Conservation (phyloP, 1,284 basidiomycete species). For the Trametes versicolor region DNA sequence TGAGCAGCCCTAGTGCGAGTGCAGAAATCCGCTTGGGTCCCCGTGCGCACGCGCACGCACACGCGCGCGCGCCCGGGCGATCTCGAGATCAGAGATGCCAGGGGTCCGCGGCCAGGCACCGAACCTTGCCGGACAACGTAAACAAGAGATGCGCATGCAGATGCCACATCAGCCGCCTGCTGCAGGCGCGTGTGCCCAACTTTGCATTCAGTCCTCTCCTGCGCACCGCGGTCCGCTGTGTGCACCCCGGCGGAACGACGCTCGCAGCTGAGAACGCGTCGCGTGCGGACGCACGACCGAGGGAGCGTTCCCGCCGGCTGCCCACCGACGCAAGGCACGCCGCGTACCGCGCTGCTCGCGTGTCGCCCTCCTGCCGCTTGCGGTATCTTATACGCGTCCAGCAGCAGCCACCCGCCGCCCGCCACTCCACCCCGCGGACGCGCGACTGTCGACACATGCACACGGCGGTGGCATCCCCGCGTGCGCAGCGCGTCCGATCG, state of each 20-base stretch:
- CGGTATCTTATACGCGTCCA: background rate
- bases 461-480: background rate
- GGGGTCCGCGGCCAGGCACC: constrained; percentile 12
- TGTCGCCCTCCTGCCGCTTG: background rate
- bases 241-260: too few relatives aligned
- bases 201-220: too few relatives aligned
- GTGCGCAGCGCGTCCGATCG: background rate
- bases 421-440: background rate
- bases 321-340: constrained; percentile 26
- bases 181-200: too few relatives aligned
- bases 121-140: constrained; percentile 4
- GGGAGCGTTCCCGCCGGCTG: constrained; percentile 26
- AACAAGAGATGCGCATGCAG: background rate
- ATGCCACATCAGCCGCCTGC: too few relatives aligned
- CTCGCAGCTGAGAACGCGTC: too few relatives aligned
- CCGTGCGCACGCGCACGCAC: too few relatives aligned
- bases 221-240: too few relatives aligned
- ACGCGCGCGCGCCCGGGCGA: background rate
- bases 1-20: too few relatives aligned
- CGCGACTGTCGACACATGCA: background rate
- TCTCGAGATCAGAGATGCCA: constrained; percentile 5
- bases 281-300: background rate
- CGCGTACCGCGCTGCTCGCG: too few relatives aligned
- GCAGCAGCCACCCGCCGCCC: too few relatives aligned
- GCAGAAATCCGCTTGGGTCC: too few relatives aligned